phyloP scores from a whole-genome alignment of 2,329 filamentous ascomycete genomes.

The Colletotrichum chrysophilum region DNA sequence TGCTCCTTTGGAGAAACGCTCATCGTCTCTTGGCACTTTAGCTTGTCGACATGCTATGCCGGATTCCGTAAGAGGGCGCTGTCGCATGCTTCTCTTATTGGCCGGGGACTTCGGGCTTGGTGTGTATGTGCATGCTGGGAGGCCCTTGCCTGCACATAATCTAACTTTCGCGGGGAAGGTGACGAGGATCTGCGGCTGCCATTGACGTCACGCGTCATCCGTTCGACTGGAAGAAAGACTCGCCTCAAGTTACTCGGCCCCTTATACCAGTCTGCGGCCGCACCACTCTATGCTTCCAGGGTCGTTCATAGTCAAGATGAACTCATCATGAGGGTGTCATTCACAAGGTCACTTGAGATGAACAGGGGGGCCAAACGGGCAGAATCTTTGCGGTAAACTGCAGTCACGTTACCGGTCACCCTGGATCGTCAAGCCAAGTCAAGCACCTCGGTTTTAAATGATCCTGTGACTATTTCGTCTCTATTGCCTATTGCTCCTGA shows the following conservation, averaged over 20 bases:
- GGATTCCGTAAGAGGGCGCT: not conserved
- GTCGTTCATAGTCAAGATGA: not conserved
- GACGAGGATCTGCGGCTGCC: not conserved
- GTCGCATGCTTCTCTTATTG: not conserved
- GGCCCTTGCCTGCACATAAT: not conserved
- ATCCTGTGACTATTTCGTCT: not conserved
- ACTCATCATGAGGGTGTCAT: not conserved
- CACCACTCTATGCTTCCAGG: not conserved
- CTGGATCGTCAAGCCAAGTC: not conserved
- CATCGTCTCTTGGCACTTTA: not conserved
- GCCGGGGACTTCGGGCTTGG: not conserved
- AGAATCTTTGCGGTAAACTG: not conserved
- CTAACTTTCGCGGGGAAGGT: not conserved
- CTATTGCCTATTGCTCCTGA: not conserved
- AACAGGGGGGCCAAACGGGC: not conserved
- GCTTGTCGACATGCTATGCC: not conserved
- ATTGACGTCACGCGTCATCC: slow-evolving; percentile 15
- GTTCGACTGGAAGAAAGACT: not conserved
- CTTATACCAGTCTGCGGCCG: not conserved
- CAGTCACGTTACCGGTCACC: not conserved
- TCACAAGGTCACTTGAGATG: not conserved
- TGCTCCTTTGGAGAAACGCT: not conserved
- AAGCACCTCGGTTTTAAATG: not conserved
- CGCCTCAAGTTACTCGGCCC: not conserved
- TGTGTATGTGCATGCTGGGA: not conserved